Evolutionary conservation across 768 basidiomycete genomes (phyloP).

Genomic region (Suillus plorans): DNA sequence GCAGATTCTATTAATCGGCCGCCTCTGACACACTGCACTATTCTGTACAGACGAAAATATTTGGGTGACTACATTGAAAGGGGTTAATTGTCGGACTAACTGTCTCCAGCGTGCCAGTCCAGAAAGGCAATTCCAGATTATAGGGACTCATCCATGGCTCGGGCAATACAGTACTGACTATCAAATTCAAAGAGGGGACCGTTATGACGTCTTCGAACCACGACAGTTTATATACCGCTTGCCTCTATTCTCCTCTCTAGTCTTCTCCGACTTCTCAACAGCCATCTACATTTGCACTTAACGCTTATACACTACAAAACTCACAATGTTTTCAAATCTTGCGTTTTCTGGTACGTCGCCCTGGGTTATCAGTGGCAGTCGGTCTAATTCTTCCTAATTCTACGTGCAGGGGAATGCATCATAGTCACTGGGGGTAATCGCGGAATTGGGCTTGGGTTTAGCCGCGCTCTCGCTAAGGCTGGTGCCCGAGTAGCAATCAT

Average conservation of each 20-base stretch:
- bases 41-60: too few relatives aligned
- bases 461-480: constrained; percentile 51
- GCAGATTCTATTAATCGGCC: not conserved
- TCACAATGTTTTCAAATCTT: not conserved
- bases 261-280: not conserved
- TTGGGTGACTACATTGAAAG: not conserved
- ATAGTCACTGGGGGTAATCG: constrained; percentile 64
- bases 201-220: not conserved
- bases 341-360: not conserved
- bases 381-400: not conserved
- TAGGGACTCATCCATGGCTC: not conserved
- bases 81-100: not conserved
- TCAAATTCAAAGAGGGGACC: constrained; percentile 4
- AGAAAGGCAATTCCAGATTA: too few relatives aligned
- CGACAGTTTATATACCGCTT: not conserved
- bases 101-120: too few relatives aligned
- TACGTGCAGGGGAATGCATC: constrained; percentile 40
- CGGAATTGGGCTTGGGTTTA: constrained; percentile 59
- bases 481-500: constrained; percentile 63
- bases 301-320: not conserved
- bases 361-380: not conserved
- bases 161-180: not conserved
- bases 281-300: not conserved
- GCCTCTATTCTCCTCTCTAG: not conserved
- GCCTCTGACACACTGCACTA: not conserved